Conservation (phyloP, 495 filamentous ascomycete species). For the Talaromyces proteolyticus region DNA sequence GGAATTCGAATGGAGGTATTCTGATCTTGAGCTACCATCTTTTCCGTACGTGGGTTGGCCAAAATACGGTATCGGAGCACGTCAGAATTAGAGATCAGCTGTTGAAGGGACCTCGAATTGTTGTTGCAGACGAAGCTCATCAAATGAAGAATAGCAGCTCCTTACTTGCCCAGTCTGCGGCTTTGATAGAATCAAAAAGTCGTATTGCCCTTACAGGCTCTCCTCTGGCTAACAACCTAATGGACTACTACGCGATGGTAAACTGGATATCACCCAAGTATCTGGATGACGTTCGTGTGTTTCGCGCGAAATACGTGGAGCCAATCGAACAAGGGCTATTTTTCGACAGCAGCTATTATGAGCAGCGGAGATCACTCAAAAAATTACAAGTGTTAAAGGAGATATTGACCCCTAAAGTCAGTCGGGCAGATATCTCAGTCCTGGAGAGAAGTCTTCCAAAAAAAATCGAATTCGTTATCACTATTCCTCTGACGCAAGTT, state of each 20-base stretch:
- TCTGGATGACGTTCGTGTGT: conserved; percentile 60
- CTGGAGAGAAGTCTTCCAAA: conserved; percentile 57
- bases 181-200: conserved; percentile 55
- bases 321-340: conserved; percentile 70
- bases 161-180: conserved; percentile 44
- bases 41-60: conserved; percentile 47
- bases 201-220: conserved; percentile 87
- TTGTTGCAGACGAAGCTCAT: conserved; percentile 89
- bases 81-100: conserved; percentile 38
- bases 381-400: conserved; percentile 65
- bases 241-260: conserved; percentile 80
- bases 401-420: conserved; percentile 71
- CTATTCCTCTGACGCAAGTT: conserved; percentile 58
- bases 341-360: conserved; percentile 46
- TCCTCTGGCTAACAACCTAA: conserved; percentile 74
- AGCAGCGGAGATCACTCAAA: conserved; percentile 54
- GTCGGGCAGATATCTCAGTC: conserved; percentile 63
- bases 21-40: conserved; percentile 69
- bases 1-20: conserved; percentile 64
- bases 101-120: conserved; percentile 58
- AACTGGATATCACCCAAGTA: conserved; percentile 82
- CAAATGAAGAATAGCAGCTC: conserved; percentile 58
- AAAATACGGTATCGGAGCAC: conserved; percentile 16
- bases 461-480: conserved; percentile 80
- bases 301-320: conserved; percentile 58